phyloP scores from a whole-genome alignment of 2,329 filamentous ascomycete genomes.

The Rosellinia necatrix region DNA sequence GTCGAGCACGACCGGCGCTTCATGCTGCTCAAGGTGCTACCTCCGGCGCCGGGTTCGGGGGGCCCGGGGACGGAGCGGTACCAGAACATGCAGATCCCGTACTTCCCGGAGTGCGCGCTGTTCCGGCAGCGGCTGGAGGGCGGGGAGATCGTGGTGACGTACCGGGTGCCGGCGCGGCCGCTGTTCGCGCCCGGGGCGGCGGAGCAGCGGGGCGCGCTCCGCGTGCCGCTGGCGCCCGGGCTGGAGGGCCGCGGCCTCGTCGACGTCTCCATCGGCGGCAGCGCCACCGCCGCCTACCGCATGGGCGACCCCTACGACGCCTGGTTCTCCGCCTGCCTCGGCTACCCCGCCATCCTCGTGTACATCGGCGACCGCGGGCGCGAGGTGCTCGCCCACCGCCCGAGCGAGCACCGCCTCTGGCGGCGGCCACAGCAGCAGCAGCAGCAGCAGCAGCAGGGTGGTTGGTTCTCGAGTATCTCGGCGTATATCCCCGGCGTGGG shows the following conservation, averaged over 20 bases:
- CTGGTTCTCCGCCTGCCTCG: slow-evolving; percentile 72
- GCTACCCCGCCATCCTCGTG: slow-evolving; percentile 63
- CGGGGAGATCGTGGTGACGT: slow-evolving; percentile 49
- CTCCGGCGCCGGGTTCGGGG: no score
- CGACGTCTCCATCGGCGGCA: slow-evolving; percentile 63
- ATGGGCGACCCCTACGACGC: slow-evolving; percentile 64
- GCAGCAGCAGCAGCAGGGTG: slow-evolving; percentile 23
- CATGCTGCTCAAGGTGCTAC: no score
- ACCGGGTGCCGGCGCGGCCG: slow-evolving; percentile 46
- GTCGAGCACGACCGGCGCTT: slow-evolving; percentile 70
- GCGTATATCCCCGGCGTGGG: slow-evolving; percentile 39
- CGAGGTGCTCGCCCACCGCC: slow-evolving; percentile 64
- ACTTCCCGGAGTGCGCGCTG: slow-evolving; percentile 63
- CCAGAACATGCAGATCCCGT: slow-evolving; percentile 58
- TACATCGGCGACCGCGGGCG: slow-evolving; percentile 68
- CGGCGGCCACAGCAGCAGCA: slow-evolving; percentile 24
- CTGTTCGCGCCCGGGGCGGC: slow-evolving; percentile 43
- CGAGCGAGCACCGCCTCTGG: slow-evolving; percentile 38
- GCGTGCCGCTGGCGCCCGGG: slow-evolving; percentile 62
- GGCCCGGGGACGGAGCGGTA: slow-evolving; percentile 34
- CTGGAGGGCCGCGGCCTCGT: slow-evolving; percentile 51
- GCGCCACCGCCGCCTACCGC: slow-evolving; percentile 61
- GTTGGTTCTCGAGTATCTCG: slow-evolving; percentile 44
- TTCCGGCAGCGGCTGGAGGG: slow-evolving; percentile 62
- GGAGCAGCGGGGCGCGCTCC: slow-evolving; percentile 47